phyloP scores from a whole-genome alignment of 1,284 basidiomycete genomes.

The Amylostereum areolatum region DNA sequence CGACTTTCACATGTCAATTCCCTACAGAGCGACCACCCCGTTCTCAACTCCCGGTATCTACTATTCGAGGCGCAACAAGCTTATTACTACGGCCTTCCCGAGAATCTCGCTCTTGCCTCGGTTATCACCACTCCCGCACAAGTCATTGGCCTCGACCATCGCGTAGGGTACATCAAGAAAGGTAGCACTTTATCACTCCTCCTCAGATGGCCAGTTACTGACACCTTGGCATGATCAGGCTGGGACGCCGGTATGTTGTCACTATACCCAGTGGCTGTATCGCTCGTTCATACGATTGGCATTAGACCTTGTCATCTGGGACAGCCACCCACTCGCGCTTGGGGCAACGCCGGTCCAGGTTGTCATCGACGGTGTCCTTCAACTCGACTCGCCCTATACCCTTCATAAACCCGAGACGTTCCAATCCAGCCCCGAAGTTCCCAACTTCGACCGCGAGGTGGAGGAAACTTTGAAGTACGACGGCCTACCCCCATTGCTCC shows the following conservation, averaged over 20 bases:
- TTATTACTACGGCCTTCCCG: constrained; percentile 66
- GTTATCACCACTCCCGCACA: constrained; percentile 78
- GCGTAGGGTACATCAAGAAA: constrained; percentile 68
- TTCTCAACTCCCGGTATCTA: constrained; percentile 74
- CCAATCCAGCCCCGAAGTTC: constrained; percentile 48
- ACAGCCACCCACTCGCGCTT: constrained; percentile 75
- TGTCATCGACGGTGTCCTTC: constrained; percentile 67
- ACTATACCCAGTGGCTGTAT: not conserved
- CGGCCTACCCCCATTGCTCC: constrained; percentile 57
- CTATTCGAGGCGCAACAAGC: constrained; percentile 86
- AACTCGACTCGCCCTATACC: constrained; percentile 40
- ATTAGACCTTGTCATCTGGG: constrained; percentile 72
- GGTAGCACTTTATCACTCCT: constrained; percentile 37
- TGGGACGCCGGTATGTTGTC: constrained; percentile 36
- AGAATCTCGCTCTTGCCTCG: constrained; percentile 58
- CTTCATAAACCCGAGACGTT: constrained; percentile 38
- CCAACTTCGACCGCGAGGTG: constrained; percentile 54
- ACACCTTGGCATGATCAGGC: not conserved
- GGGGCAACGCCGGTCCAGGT: constrained; percentile 74
- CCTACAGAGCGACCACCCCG: constrained; percentile 66
- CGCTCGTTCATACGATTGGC: constrained; percentile 36
- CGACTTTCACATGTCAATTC: not conserved
- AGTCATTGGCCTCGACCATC: constrained; percentile 74
- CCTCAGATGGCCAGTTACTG: not conserved
- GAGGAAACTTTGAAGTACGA: constrained; percentile 51